phyloP scores from a whole-genome alignment of 2,329 filamentous ascomycete species.

The Torrubiella hemipterigena region DNA sequence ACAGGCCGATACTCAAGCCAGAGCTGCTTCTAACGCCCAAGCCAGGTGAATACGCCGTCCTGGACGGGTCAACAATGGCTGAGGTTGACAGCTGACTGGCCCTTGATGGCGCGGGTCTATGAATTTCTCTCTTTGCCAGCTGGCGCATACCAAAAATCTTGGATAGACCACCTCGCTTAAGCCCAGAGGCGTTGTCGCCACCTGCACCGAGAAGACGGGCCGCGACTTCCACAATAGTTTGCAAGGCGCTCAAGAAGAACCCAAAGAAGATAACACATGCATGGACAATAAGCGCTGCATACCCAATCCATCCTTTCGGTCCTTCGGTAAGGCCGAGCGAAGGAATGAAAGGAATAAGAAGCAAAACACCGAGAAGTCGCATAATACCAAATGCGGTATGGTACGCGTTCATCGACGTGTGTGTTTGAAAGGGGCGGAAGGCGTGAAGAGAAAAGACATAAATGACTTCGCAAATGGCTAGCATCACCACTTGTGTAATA shows the following conservation, averaged over 20 bases:
- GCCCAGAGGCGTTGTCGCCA: slow-evolving; percentile 56
- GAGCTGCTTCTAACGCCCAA: slow-evolving; percentile 50
- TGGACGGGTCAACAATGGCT: slow-evolving; percentile 64
- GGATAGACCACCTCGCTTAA: slow-evolving; percentile 68
- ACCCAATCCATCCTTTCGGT: slow-evolving; percentile 88
- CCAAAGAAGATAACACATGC: slow-evolving; percentile 76
- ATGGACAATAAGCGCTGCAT: slow-evolving; percentile 78
- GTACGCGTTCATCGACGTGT: slow-evolving; percentile 96
- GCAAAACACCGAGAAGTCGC: slow-evolving; percentile 61
- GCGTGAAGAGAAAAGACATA: slow-evolving; percentile 77
- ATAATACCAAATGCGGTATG: slow-evolving; percentile 74
- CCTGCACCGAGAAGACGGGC: slow-evolving; percentile 76
- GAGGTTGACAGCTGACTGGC: slow-evolving; percentile 74
- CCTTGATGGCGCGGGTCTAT: slow-evolving; percentile 52
- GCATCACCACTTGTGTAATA: slow-evolving; percentile 80
- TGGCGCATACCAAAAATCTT: slow-evolving; percentile 91
- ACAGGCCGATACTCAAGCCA: slow-evolving; percentile 42
- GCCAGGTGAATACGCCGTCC: slow-evolving; percentile 45
- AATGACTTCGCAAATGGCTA: slow-evolving; percentile 91
- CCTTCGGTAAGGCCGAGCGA: slow-evolving; percentile 67
- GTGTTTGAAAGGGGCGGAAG: slow-evolving; percentile 78
- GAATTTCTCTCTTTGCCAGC: slow-evolving; percentile 59
- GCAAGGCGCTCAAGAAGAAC: slow-evolving; percentile 84
- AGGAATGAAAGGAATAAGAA: slow-evolving; percentile 77
- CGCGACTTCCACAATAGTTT: slow-evolving; percentile 80